These are phyloP conservation scores for Phaseolus coccineus DNA, from an alignment of 331 rosid species.

Conservation along the genomic window DNA sequence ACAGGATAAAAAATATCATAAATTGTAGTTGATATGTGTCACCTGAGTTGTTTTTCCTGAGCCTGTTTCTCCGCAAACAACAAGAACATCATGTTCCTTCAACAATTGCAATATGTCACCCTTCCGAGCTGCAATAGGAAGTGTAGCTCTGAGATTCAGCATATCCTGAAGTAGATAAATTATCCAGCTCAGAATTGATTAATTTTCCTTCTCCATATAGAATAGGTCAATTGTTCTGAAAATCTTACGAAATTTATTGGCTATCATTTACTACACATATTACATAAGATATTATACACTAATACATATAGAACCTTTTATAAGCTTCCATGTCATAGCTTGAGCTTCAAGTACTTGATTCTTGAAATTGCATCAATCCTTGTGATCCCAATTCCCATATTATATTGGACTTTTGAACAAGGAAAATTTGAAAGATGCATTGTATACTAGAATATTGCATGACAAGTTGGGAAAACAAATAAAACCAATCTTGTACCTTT, in stretches of 20 bases:
- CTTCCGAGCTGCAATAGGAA: slow-evolving; percentile 78
- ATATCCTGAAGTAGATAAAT: slow-evolving; percentile 67
- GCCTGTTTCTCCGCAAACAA: slow-evolving; percentile 99
- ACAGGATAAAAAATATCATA: slow-evolving; percentile 26
- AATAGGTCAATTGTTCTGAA: slow-evolving; percentile 4
- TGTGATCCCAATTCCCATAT: neutral
- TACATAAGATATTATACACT: neutral
- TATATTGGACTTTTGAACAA: neutral
- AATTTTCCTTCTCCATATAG: neutral
- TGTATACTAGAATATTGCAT: neutral
- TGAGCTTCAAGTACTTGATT: neutral
- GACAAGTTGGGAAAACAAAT: neutral
- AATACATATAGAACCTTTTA: neutral
- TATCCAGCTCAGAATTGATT: slow-evolving; percentile 7
- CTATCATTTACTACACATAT: slow-evolving; percentile 15
- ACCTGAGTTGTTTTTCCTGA: slow-evolving; percentile 99
- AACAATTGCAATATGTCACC: slow-evolving; percentile 77
- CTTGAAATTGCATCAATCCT: slow-evolving; percentile 2
- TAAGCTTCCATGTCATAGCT: slow-evolving; percentile 6
- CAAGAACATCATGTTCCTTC: slow-evolving; percentile 76
- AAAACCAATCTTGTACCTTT: neutral
- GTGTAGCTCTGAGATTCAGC: slow-evolving; percentile 81
- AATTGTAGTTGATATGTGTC: slow-evolving; percentile 35
- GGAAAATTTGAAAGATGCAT: neutral
- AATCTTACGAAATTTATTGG: neutral